Evolutionary conservation across 768 basidiomycete genomes (phyloP).

Genomic region (Leccinum subtestaceum): DNA sequence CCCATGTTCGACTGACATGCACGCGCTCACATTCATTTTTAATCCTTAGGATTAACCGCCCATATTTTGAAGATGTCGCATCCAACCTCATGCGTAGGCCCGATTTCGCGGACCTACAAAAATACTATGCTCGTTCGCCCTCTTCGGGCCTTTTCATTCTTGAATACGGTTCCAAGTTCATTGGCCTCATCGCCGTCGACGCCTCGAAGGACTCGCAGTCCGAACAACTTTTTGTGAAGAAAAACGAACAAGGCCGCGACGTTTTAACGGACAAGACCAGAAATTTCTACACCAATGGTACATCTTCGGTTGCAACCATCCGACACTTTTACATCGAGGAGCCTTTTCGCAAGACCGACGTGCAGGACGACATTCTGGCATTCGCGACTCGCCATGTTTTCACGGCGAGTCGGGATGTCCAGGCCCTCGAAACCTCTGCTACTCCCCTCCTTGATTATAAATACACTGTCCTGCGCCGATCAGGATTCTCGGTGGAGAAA

Average conservation of each 20-base stretch:
- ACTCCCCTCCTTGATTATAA: conserved; percentile 54
- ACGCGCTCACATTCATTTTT: not conserved
- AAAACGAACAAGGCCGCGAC: conserved; percentile 15
- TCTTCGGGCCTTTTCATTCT: conserved; percentile 72
- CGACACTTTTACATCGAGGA: conserved; percentile 77
- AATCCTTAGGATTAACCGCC: conserved; percentile 61
- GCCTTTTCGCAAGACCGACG: conserved; percentile 49
- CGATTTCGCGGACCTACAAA: conserved; percentile 52
- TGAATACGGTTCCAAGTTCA: conserved; percentile 52
- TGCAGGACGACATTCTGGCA: conserved; percentile 66
- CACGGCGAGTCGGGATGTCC: conserved; percentile 37
- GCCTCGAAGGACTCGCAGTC: conserved; percentile 45
- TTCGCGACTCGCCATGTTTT: conserved; percentile 62
- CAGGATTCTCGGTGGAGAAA: conserved; percentile 50
- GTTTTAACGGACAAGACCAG: conserved; percentile 13
- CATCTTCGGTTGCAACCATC: conserved; percentile 56
- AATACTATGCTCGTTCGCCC: conserved; percentile 58
- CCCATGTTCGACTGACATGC: not conserved
- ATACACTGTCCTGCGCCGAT: conserved; percentile 40
- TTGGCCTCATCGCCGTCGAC: conserved; percentile 72
- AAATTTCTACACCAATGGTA: conserved; percentile 28
- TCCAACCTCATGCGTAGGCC: conserved; percentile 49
- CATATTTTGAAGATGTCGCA: conserved; percentile 56
- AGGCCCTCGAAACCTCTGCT: conserved; percentile 44
- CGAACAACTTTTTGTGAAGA: conserved; percentile 27